Base-by-base conservation (phyloP, 768 basidiomycete species). In the Rhodotorula toruloides region DNA sequence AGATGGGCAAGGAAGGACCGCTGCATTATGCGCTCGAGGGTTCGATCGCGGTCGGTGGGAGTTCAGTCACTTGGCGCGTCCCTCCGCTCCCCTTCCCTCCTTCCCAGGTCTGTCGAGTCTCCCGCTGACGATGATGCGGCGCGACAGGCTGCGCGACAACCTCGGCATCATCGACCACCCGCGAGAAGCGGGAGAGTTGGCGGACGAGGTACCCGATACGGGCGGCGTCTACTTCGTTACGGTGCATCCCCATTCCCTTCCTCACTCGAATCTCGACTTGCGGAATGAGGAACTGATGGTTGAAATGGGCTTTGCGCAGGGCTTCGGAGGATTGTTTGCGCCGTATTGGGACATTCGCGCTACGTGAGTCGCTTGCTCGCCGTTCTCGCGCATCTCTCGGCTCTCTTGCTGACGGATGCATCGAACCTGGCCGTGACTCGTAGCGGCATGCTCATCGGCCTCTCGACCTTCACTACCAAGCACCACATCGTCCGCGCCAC, bases 321-420 rank as follows among this genome's bases (percentile, higher is more conserved):
- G 91, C 12, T 97, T 99, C 80, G 88, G 87, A 46, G 96, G 96
- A 61, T 82, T 99, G 32, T 85, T 99, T 34, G 96, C 96, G 27
- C 96, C 96, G 11, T 96, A 91, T 62, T 98, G 96, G 96, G 96
- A 99, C 77, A 85, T 91, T 34, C 85, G 86, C 36, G 96, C 96
- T 36, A 87, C 87, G 56, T 54, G 37, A 34, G 37, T 54, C n/a
- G n/a, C n/a, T n/a, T n/a, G n/a, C n/a, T n/a, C n/a, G n/a, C n/a
- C n/a, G n/a, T n/a, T n/a, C n/a, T n/a, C n/a, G n/a, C n/a, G n/a
- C n/a, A n/a, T n/a, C n/a, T n/a, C n/a, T n/a, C n/a, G n/a, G n/a
- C n/a, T n/a, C n/a, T n/a, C n/a, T n/a, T n/a, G n/a, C n/a, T n/a
- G n/a, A n/a, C n/a, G n/a, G n/a, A n/a, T n/a, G n/a, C n/a, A n/a